phyloP scores from a whole-genome alignment of 2,329 filamentous ascomycete species.

The Huntiella moniliformis region DNA sequence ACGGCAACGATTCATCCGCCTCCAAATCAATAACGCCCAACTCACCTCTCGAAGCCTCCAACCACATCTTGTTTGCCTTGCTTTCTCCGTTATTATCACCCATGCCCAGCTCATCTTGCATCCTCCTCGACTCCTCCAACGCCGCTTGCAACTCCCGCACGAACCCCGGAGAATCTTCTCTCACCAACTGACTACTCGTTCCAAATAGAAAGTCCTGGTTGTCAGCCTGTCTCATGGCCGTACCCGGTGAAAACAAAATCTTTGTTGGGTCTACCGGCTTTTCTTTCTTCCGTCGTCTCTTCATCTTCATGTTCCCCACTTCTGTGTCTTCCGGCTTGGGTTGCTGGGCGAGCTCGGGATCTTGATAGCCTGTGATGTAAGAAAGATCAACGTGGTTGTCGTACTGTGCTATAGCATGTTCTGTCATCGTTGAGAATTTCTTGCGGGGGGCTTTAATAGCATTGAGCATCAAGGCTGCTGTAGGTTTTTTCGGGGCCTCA shows the following conservation, averaged over 20 bases:
- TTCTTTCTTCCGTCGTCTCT: conserved; percentile 19
- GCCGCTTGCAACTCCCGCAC: conserved; percentile 43
- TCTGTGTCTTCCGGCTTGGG: conserved; percentile 5
- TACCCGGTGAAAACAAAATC: conserved; percentile 46
- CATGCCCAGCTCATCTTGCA: conserved; percentile 6
- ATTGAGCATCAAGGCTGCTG: not conserved
- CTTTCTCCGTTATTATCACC: not conserved
- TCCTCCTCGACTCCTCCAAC: conserved; percentile 36
- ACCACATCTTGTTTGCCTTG: conserved; percentile 35
- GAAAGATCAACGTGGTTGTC: conserved; percentile 10
- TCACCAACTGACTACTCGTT: conserved; percentile 64
- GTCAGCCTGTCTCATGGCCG: conserved; percentile 45
- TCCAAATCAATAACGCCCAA: no score
- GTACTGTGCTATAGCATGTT: conserved; percentile 10
- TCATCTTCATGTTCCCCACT: conserved; percentile 13
- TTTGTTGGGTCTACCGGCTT: conserved; percentile 14
- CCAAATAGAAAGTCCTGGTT: conserved; percentile 68
- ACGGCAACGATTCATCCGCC: no score
- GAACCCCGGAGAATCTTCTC: conserved; percentile 50
- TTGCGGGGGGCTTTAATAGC: conserved; percentile 8
- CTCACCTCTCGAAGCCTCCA: conserved; percentile 32
- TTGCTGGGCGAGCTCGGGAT: conserved; percentile 7
- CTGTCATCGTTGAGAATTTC: conserved; percentile 9
- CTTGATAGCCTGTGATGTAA: conserved; percentile 10
- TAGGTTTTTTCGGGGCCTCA: no score